phyloP scores from a whole-genome alignment of 1,284 basidiomycete species.

The Dichomitus squalens region DNA sequence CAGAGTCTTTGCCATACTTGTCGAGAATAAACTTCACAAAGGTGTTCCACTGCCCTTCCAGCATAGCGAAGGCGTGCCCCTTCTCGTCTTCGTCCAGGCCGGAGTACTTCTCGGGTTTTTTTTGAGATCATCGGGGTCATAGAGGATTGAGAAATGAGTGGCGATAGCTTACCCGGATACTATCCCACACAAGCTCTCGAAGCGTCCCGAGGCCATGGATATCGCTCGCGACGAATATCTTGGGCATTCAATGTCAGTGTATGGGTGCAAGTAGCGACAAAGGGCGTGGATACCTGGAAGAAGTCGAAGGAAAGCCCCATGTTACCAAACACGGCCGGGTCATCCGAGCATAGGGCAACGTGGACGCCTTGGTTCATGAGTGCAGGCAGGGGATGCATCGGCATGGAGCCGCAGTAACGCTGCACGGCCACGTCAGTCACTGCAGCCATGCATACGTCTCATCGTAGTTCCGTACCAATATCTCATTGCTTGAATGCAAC shows the following conservation, averaged over 20 bases:
- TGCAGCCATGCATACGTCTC: background rate
- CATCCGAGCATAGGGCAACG: slow-evolving; percentile 72
- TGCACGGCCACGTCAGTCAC: slow-evolving; percentile 26
- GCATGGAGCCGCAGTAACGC: slow-evolving; percentile 75
- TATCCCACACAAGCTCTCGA: slow-evolving; percentile 62
- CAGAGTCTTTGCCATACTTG: slow-evolving; percentile 2
- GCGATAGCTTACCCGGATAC: slow-evolving; percentile 50
- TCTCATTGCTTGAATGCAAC: slow-evolving; percentile 57
- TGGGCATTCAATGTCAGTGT: background rate
- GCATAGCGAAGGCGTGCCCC: slow-evolving; percentile 41
- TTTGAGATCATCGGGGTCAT: background rate
- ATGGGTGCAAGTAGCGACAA: background rate
- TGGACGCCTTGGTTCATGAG: slow-evolving; percentile 71
- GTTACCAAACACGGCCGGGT: slow-evolving; percentile 76
- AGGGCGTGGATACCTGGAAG: slow-evolving; percentile 52
- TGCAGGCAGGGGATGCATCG: slow-evolving; percentile 70
- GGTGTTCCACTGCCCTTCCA: slow-evolving; percentile 55
- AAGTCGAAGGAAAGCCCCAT: slow-evolving; percentile 76
- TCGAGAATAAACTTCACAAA: slow-evolving; percentile 43
- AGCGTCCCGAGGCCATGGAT: slow-evolving; percentile 62
- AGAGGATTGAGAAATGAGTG: slow-evolving; percentile 1
- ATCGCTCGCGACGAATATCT: slow-evolving; percentile 70
- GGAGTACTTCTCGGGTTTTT: slow-evolving; percentile 47
- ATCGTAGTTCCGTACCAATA: slow-evolving; percentile 47
- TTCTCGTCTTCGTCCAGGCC: slow-evolving; percentile 53